phyloP scores from a whole-genome alignment of 2,329 filamentous ascomycete species.

The Sporothrix curviconia region DNA sequence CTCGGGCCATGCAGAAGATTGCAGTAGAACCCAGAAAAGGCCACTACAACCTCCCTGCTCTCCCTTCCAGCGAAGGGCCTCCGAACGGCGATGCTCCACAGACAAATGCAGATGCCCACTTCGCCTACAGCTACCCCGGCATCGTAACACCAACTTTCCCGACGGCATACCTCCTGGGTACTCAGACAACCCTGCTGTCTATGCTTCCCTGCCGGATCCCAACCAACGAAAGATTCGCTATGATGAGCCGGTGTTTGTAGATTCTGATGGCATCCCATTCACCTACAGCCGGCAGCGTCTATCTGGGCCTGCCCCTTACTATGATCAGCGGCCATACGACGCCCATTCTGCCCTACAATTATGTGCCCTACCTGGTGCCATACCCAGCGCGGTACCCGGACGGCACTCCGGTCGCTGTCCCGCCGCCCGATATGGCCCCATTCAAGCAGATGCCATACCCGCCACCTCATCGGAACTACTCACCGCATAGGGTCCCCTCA shows the following conservation, averaged over 20 bases:
- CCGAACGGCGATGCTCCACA: not conserved
- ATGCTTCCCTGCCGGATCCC: not conserved
- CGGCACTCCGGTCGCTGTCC: not conserved
- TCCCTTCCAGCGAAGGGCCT: not conserved
- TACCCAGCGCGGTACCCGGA: not conserved
- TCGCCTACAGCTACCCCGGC: not conserved
- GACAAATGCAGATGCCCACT: not conserved
- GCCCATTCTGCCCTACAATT: too few species aligned
- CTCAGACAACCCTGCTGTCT: not conserved
- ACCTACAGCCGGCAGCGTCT: not conserved
- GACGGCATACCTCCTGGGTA: not conserved
- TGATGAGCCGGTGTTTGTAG: not conserved
- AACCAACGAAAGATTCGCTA: not conserved
- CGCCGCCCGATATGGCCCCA: not conserved
- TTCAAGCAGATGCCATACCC: not conserved
- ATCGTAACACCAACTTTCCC: not conserved
- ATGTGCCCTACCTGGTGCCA: not conserved
- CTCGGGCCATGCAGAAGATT: not conserved
- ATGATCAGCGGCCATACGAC: not conserved
- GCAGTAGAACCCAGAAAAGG: not conserved
- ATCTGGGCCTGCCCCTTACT: not conserved
- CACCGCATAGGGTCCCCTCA: not conserved
- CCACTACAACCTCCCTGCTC: not conserved
- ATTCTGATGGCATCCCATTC: not conserved
- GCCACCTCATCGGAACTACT: not conserved